Conservation (phyloP, 2,329 filamentous ascomycete species). For the Hortaea werneckii region DNA sequence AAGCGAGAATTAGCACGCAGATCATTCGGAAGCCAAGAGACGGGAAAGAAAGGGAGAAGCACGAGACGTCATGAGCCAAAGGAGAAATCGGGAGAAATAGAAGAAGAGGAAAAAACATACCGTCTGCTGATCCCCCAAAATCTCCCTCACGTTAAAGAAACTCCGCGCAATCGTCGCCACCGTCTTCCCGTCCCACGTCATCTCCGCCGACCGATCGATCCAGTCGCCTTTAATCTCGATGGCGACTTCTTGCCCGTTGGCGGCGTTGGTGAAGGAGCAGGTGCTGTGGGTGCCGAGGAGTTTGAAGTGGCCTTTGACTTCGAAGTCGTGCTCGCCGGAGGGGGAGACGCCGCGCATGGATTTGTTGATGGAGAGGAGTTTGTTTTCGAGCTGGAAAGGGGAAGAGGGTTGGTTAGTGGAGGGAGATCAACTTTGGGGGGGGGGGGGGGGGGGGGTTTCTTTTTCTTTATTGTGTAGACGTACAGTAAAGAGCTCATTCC, state of each 20-base stretch:
- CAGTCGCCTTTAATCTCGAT: constrained; percentile 53
- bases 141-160: constrained; percentile 46
- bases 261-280: constrained; percentile 45
- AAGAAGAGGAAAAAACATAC: constrained; percentile 13
- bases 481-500: constrained; percentile 49
- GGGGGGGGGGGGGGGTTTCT: constrained; percentile 13
- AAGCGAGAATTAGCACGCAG: too few species aligned
- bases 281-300: constrained; percentile 45
- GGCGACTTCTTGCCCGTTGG: constrained; percentile 34
- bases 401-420: not conserved
- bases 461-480: constrained; percentile 34
- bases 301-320: constrained; percentile 41
- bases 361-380: constrained; percentile 41
- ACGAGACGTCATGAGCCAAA: not conserved
- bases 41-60: not conserved
- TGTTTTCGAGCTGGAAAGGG: constrained; percentile 30
- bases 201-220: constrained; percentile 47
- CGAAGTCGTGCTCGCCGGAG: constrained; percentile 14
- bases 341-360: constrained; percentile 41
- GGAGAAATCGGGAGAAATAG: too few species aligned
- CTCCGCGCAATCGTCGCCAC: constrained; percentile 52
- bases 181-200: constrained; percentile 40
- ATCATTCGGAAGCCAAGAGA: not conserved
- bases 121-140: constrained; percentile 53
- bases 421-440: not conserved